These are phyloP conservation scores for Ceratocystis ficicola DNA, from an alignment of 2,329 filamentous ascomycete species.

Conservation along the genomic window DNA sequence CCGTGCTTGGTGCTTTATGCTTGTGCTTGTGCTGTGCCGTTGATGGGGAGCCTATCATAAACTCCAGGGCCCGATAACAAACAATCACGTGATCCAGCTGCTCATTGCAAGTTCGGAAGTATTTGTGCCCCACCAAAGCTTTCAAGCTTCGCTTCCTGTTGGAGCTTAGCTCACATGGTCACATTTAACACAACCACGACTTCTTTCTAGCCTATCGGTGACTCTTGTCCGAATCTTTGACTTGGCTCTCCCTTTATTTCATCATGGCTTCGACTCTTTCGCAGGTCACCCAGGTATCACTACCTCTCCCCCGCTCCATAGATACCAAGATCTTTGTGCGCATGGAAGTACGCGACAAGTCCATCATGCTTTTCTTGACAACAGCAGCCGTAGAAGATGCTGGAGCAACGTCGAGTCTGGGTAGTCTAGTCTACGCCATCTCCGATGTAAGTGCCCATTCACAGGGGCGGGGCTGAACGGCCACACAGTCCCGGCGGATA, in stretches of 20 bases:
- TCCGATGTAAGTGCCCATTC: constrained; percentile 56
- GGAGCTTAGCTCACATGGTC: background rate
- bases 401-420: constrained; percentile 47
- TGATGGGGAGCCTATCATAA: background rate
- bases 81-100: background rate
- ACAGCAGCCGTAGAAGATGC: constrained; percentile 44
- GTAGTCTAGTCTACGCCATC: constrained; percentile 87
- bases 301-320: constrained; percentile 47
- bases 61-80: background rate
- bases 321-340: constrained; percentile 51
- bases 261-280: constrained; percentile 1
- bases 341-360: constrained; percentile 45
- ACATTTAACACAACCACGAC: background rate
- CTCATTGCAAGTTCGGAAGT: background rate
- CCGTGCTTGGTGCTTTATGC: background rate
- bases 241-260: background rate
- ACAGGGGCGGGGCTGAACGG: background rate
- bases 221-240: background rate
- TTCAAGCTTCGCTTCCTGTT: background rate
- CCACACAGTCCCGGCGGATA: background rate
- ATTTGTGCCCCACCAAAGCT: background rate
- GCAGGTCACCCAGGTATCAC: constrained; percentile 37
- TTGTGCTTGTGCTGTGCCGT: background rate
- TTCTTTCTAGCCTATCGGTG: background rate
- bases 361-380: constrained; percentile 48